phyloP scores from a whole-genome alignment of 1,284 basidiomycete species.

The Clitocybe nebularis region DNA sequence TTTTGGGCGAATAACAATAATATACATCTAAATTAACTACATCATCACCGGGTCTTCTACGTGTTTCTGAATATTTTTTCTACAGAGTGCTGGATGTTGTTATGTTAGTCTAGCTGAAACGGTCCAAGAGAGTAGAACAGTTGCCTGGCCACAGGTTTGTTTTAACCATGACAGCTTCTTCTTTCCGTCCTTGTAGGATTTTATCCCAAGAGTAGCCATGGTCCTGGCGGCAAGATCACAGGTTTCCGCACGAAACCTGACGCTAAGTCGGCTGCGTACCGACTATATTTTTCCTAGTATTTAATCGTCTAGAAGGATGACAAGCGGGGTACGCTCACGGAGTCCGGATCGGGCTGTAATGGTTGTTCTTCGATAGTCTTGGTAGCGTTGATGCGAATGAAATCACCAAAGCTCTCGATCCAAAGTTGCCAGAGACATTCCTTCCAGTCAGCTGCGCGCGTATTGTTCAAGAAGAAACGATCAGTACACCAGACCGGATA shows the following conservation, averaged over 20 bases:
- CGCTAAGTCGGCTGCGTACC: conserved; percentile 39
- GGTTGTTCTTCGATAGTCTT: conserved; percentile 3
- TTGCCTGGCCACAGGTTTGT: conserved; percentile 21
- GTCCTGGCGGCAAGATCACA: conserved; percentile 49
- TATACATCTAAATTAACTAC: conserved; percentile 3
- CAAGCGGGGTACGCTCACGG: not conserved
- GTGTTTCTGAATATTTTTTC: conserved; percentile 11
- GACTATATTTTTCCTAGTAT: conserved; percentile 27
- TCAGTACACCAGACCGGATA: conserved; percentile 63
- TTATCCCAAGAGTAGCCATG: conserved; percentile 31
- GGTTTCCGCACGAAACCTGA: conserved; percentile 48
- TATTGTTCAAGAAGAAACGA: conserved; percentile 43
- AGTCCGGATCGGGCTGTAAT: conserved; percentile 5
- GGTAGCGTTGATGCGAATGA: conserved; percentile 23
- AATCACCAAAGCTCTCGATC: conserved; percentile 46
- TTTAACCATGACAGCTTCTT: conserved; percentile 38
- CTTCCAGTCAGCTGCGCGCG: conserved; percentile 52
- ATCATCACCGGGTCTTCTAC: not conserved
- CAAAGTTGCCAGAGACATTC: conserved; percentile 69
- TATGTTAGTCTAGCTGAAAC: not conserved
- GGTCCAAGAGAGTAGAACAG: not conserved
- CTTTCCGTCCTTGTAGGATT: conserved; percentile 25
- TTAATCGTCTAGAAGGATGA: not conserved
- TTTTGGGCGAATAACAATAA: conserved; percentile 23
- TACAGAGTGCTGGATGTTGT: conserved; percentile 5